Conservation (phyloP, 2,329 filamentous ascomycete genomes). For the Ophiosphaerella narmari region DNA sequence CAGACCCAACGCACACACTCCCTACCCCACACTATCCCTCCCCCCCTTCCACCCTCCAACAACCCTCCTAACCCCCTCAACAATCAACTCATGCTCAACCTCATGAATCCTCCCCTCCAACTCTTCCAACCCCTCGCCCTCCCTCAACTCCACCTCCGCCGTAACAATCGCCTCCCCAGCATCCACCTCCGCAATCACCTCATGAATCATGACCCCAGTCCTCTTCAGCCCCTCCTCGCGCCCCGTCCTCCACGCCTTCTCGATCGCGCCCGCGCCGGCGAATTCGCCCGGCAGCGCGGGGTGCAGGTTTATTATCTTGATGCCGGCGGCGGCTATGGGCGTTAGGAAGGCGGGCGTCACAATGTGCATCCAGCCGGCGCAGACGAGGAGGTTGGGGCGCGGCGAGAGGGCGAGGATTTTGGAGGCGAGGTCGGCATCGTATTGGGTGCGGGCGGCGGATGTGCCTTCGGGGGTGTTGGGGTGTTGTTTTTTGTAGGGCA, state of each 20-base stretch:
- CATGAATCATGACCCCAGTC: slow-evolving; percentile 87
- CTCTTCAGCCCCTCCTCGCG: slow-evolving; percentile 67
- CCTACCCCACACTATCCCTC: neutral
- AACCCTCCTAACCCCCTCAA: slow-evolving; percentile 68
- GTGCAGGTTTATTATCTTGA: slow-evolving; percentile 82
- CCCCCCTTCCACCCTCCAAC: slow-evolving; percentile 43
- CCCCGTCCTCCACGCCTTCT: slow-evolving; percentile 76
- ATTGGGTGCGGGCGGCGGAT: slow-evolving; percentile 63
- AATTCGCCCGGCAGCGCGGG: slow-evolving; percentile 75
- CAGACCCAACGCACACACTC: neutral
- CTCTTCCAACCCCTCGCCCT: slow-evolving; percentile 61
- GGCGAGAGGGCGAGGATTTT: slow-evolving; percentile 64
- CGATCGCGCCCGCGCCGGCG: slow-evolving; percentile 78
- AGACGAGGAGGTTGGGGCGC: slow-evolving; percentile 73
- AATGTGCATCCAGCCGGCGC: slow-evolving; percentile 86
- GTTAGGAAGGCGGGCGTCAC: slow-evolving; percentile 71
- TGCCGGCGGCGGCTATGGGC: slow-evolving; percentile 64
- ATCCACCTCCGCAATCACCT: slow-evolving; percentile 78
- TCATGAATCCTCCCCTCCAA: slow-evolving; percentile 75
- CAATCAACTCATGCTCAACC: slow-evolving; percentile 77
- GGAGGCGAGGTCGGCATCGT: slow-evolving; percentile 75
- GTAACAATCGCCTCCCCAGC: slow-evolving; percentile 74
- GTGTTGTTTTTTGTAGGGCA: slow-evolving; percentile 74
- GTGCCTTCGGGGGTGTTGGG: slow-evolving; percentile 42
- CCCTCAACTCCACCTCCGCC: slow-evolving; percentile 67